Conservation (phyloP, 345 rosid genomes). For the Corchorus capsularis region DNA sequence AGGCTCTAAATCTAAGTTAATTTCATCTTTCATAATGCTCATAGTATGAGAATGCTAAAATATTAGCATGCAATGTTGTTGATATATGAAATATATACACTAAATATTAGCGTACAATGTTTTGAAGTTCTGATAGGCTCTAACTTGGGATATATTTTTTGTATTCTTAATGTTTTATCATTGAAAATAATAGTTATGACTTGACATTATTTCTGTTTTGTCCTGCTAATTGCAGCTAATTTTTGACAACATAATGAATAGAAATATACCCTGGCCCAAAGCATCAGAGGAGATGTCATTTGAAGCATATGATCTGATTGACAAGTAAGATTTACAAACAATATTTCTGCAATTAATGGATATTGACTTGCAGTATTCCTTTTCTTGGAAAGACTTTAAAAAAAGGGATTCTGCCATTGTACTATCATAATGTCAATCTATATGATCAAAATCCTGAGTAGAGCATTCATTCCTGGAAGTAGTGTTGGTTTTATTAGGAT, state of each 20-base stretch:
- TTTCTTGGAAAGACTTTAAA: not conserved
- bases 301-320: conserved; percentile 78
- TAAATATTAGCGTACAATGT: too few species aligned
- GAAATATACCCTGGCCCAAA: conserved; percentile 89
- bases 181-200: conserved; percentile 1
- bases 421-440: not conserved
- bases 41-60: not conserved
- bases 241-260: conserved; percentile 89
- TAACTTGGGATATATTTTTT: not conserved
- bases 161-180: conserved; percentile 10
- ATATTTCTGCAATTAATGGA: not conserved
- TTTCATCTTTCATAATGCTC: not conserved
- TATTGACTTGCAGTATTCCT: not conserved
- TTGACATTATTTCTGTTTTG: conserved; percentile 12
- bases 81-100: not conserved
- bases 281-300: conserved; percentile 76
- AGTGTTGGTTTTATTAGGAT: not conserved
- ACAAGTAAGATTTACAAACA: conserved; percentile 62
- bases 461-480: not conserved
- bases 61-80: not conserved
- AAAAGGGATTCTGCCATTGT: not conserved
- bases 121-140: too few species aligned
- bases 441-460: not conserved
- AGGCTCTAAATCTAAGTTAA: not conserved
- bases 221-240: conserved; percentile 62